These are phyloP conservation scores for Mucor lusitanicus DNA, from an alignment of 371 early-diverging fungal species.

Conservation along the genomic window DNA sequence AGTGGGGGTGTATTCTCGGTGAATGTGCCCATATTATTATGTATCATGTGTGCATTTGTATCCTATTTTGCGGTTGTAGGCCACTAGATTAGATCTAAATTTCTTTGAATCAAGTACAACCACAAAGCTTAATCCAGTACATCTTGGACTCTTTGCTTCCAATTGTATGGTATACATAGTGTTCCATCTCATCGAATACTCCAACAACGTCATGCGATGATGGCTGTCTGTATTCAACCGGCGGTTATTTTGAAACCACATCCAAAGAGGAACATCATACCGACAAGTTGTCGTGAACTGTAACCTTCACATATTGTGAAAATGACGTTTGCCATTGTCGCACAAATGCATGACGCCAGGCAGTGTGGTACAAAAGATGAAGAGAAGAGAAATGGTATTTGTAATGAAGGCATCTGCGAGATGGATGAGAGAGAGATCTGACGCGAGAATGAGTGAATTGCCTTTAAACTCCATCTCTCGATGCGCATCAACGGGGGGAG, in stretches of 20 bases:
- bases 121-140: no score
- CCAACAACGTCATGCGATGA: background rate
- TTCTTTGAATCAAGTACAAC: no score
- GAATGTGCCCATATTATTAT: no score
- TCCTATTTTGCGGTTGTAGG: no score
- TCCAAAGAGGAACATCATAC: background rate
- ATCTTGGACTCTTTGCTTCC: no score
- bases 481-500: background rate
- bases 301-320: background rate
- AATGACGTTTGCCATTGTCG: conserved; percentile 6
- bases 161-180: no score
- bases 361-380: background rate
- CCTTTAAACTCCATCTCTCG: background rate
- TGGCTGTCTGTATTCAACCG: background rate
- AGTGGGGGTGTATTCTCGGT: no score
- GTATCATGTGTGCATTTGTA: no score
- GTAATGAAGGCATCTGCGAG: background rate
- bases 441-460: background rate
- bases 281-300: background rate
- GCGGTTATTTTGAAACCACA: background rate
- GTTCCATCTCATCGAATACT: no score
- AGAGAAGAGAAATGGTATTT: background rate
- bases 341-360: conserved; percentile 2
- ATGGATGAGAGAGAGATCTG: background rate
- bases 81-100: no score